Conservation (phyloP, 108 stramenopile genomes). For the Craspedostauros australis region DNA sequence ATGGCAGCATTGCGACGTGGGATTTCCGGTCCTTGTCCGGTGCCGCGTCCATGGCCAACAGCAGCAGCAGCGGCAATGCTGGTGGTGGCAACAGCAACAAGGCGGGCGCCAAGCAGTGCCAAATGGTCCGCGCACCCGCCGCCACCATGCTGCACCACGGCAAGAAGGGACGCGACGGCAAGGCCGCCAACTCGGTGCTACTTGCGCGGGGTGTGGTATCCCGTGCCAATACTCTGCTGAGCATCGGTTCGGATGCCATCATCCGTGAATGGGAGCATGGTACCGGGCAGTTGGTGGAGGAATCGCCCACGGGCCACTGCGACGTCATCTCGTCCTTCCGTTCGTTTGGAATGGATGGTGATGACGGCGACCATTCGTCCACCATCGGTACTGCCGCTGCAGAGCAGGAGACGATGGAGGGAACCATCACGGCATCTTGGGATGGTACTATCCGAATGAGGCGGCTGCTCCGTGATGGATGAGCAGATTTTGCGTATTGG, state of each 20-base stretch:
- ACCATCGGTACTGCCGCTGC: constrained; percentile 9
- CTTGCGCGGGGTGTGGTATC: constrained; percentile 12
- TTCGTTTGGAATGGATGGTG: constrained; percentile 12
- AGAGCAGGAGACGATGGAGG: constrained; percentile 25
- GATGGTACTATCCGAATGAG: constrained; percentile 80
- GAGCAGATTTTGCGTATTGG: no score
- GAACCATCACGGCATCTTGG: constrained; percentile 68
- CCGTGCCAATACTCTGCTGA: constrained; percentile 38
- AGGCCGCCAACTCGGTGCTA: constrained; percentile 19
- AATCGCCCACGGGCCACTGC: constrained; percentile 43
- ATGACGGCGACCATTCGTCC: constrained; percentile 24
- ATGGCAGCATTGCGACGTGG: constrained; percentile 82
- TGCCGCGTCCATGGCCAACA: not conserved
- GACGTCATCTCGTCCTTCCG: constrained; percentile 59
- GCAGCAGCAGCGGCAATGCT: not conserved
- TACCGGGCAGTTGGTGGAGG: constrained; percentile 42
- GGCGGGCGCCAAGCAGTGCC: constrained; percentile 8
- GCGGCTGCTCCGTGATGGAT: no score
- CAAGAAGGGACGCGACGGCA: constrained; percentile 29
- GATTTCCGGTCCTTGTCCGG: constrained; percentile 71
- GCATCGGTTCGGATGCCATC: constrained; percentile 59
- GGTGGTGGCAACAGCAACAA: constrained; percentile 5
- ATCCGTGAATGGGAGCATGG: constrained; percentile 76
- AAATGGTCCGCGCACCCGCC: constrained; percentile 46
- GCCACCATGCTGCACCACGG: constrained; percentile 34